Evolutionary conservation across 2,329 filamentous ascomycete species (phyloP), one percentile per base, ranked within the genome.

Genomic region (Ceratocystis alfenasii): DNA sequence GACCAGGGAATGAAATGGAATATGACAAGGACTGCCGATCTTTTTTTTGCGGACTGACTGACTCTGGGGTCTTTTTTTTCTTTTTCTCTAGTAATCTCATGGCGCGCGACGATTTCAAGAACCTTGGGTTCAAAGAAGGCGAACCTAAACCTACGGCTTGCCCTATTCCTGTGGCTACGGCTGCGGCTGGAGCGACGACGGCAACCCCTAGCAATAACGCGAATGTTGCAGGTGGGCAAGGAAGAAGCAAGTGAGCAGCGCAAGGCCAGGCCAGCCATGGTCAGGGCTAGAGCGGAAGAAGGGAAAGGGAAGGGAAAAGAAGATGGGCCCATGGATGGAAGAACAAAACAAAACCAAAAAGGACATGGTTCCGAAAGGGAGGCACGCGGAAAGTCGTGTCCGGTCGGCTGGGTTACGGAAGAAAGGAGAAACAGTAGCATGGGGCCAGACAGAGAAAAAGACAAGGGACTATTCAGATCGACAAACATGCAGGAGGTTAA

Each of bases 71-170:
- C 46, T n/a, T 53, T 25, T 50, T 22, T 20, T 17, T 65, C 7
- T 7, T 7, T 7, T 6, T 7, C 30, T 33, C 71, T 62, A 91
- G 91, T 70, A 96, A 97, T 73, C 79, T 99, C 41, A 99, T 99
- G 94, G 92, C 92, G 6, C 90, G 84, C 70, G 94, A 99, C 73
- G 89, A 95, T 68, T 94, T 97, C 76, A 90, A 89, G 75, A 99
- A 99, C 73, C 79, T 99, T 50, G 94, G 94, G 0, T 94, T 95
- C 71, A 70, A 57, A 64, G 66, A 68, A 64, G 10, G 25, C 25
- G 53, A 33, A 22, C n/a, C 22, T 20, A 57, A 28, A 15, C 2
- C 53, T 30, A 57, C 25, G 53, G 5, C 53, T 33, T 15, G 22
- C 28, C 5, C 53, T n/a, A 33, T 30, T 25, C 25, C 53, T n/a